Evolutionary conservation across 495 filamentous ascomycete genomes (phyloP).

Genomic region (Talaromyces nanjingensis): DNA sequence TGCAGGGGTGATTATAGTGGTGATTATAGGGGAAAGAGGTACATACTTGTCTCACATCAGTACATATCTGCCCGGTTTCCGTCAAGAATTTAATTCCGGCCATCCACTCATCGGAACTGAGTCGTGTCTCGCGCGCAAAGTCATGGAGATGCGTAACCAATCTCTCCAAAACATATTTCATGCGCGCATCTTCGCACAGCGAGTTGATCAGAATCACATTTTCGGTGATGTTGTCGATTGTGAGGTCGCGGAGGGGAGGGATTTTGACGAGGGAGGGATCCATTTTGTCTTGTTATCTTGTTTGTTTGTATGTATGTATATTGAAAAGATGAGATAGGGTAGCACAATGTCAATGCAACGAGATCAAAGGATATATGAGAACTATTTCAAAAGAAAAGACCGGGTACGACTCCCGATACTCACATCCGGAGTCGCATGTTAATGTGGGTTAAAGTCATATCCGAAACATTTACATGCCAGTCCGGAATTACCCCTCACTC

Average conservation of each 20-base stretch:
- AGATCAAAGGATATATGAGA: no score
- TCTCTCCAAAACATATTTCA: slow-evolving; percentile 65
- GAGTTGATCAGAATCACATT: slow-evolving; percentile 72
- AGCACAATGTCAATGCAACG: background rate
- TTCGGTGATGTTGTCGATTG: slow-evolving; percentile 75
- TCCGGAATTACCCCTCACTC: background rate
- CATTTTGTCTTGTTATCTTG: slow-evolving; percentile 26
- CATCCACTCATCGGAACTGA: slow-evolving; percentile 80
- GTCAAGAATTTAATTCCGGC: slow-evolving; percentile 62
- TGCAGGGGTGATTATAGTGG: no score
- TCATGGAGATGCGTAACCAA: slow-evolving; percentile 77
- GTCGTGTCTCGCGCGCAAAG: slow-evolving; percentile 72
- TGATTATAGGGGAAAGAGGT: no score
- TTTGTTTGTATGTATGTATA: no score
- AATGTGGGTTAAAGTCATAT: background rate
- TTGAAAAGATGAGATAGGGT: no score
- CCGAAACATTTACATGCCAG: background rate
- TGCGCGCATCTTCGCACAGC: slow-evolving; percentile 54
- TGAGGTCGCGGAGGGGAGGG: slow-evolving; percentile 64
- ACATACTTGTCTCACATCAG: slow-evolving; percentile 57
- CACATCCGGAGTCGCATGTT: background rate
- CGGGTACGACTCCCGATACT: background rate
- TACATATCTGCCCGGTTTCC: slow-evolving; percentile 65
- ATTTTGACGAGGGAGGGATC: slow-evolving; percentile 45
- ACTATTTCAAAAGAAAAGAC: background rate